Base-by-base conservation (phyloP, 257 asterid species). In the Solanum tarapatanum region DNA sequence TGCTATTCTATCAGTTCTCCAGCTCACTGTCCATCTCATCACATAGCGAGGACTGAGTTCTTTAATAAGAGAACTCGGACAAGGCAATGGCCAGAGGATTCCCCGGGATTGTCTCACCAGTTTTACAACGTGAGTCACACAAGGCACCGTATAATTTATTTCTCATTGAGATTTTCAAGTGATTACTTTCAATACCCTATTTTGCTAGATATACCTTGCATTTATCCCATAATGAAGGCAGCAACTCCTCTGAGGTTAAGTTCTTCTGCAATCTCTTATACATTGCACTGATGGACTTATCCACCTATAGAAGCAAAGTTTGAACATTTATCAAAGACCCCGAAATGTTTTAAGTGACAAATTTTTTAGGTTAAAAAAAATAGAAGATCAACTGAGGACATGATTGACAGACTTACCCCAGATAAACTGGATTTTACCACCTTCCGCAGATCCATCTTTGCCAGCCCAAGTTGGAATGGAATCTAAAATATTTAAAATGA, bases 141-240 rank as follows among this genome's bases (percentile, higher is more conserved):
- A 13, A 58, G 74, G 37, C 80, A n/a, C 35, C 36, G 7, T 62
- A 66, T 24, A 66, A 36, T 62, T 36, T 35, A 69, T 73, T 41
- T 21, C 83, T 80, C 24, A 89, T 64, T 48, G 73, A 58, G 30
- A 33, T 45, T 35, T 4, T 41, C 84, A 41, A 68, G 72, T 68
- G 85, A 41, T 86, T n/a, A 28, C 26, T 80, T 87, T 55, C 87
- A 79, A 85, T 23, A 83, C 4, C 30, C 51, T 55, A 26, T 70
- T 66, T 16, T 73, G 19, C 45, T 79, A 84, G 26, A 88, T 84
- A 86, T 94, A 97, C 99, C 99, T 97, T 95, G 96, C 98, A 95
- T 89, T 97, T 97, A 90, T 97, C 99, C 99, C 99, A 97, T 69
- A 97, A 86, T 62, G 99, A 97, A 92, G 99, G 99, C 93, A 96